A percentile compares a stretch with the other conserved stretches of the same genome.
These are phyloP conservation scores for Coleophoma cylindrospora DNA, from an alignment of 2,329 filamentous ascomycete species.

Conservation along the genomic window DNA sequence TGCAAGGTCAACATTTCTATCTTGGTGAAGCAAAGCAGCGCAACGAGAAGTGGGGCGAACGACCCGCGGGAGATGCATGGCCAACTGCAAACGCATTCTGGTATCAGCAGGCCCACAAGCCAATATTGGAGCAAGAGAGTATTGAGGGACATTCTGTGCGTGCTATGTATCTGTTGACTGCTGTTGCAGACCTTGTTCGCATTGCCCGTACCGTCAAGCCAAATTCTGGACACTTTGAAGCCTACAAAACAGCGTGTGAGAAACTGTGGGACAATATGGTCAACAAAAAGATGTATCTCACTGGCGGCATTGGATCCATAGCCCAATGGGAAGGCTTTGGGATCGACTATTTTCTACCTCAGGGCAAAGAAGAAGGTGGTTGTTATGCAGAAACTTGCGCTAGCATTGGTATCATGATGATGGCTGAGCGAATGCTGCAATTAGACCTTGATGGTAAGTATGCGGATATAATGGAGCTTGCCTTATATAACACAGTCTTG, in stretches of 20 bases:
- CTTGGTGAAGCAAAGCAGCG: conserved; percentile 46
- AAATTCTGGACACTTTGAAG: conserved; percentile 28
- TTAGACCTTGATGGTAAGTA: conserved; percentile 46
- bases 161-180: conserved; percentile 55
- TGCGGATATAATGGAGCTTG: conserved; percentile 55
- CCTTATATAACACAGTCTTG: conserved; percentile 57
- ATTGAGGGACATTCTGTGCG: conserved; percentile 57
- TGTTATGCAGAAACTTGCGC: conserved; percentile 61
- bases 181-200: conserved; percentile 48
- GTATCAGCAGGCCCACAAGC: conserved; percentile 53
- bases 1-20: conserved; percentile 46
- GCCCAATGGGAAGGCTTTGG: conserved; percentile 58
- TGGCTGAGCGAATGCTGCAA: conserved; percentile 50
- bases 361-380: conserved; percentile 54
- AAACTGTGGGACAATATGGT: conserved; percentile 57
- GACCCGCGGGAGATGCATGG: conserved; percentile 41
- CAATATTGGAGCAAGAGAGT: conserved; percentile 46
- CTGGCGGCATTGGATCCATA: conserved; percentile 53
- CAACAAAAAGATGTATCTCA: conserved; percentile 56
- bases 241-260: conserved; percentile 27
- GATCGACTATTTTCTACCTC: conserved; percentile 52
- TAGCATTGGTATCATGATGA: conserved; percentile 54
- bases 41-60: conserved; percentile 41
- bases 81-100: conserved; percentile 30
- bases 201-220: conserved; percentile 17